Evolutionary conservation across 257 asterid species (phyloP), one percentile per base, ranked within the genome.

Genomic region (Rubia yunnanensis): DNA sequence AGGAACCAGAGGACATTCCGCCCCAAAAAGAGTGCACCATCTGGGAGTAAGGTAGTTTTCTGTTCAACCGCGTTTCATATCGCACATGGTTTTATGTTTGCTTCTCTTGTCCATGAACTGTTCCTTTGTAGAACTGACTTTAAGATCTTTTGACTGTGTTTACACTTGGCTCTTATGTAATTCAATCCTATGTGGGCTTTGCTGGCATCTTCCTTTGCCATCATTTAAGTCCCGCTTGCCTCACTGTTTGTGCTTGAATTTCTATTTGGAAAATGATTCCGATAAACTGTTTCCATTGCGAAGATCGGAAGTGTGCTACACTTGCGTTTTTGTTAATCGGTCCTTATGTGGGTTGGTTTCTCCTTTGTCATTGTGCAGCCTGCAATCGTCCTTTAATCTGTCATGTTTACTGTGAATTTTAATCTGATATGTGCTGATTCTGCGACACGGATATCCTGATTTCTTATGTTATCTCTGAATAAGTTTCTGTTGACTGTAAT

Each of bases 1-100:
- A 91, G 98, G 87, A 91, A 88, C 57, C 98, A 91, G 76, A 83
- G 86, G 78, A 91, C 98, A 5, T 91, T 91, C 81, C 92, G 98
- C 60, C 98, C 98, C 59, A 91, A 91, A 70, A 88, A 91, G 73
- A 91, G 94, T 80, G 94, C 95, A 27, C 96, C 96, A 18, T 91
- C 98, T 4, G 98, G 98, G 79, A 91, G 91, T 80, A 91, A 91
- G 97, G 97, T 91, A 49, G 68, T 5, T 75, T 23, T 79, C 23
- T 44, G 20, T 64, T 31, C 57, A 38, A 5, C 74, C 52, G 46
- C 66, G 61, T 69, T 71, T 35, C 27, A 57, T 36, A 7, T 28
- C 8, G 11, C 48, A n/a, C 13, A 35, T 30, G 10, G 17, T 30
- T 48, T 18, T 27, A 27, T 35, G 20, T 9, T 61, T 61, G 17